phyloP scores from a whole-genome alignment of 805 yeast genomes.

The Lachancea meyersii region DNA sequence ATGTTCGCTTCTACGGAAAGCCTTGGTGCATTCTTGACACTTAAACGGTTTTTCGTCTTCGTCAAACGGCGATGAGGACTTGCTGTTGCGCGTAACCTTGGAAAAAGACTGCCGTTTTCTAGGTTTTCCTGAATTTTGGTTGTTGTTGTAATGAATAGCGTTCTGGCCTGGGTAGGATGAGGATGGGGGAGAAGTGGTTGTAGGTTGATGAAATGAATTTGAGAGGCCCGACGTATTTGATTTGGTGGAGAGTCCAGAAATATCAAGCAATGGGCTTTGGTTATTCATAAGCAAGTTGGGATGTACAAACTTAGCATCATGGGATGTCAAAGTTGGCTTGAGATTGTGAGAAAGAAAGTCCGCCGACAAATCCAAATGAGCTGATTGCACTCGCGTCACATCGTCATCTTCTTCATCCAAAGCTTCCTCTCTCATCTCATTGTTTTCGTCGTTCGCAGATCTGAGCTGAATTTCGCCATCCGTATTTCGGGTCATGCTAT shows the following conservation, averaged over 20 bases:
- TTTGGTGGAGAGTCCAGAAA: neutral
- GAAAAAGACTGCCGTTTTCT: slow-evolving; percentile 9
- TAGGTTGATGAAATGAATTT: slow-evolving; percentile 1
- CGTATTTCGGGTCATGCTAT: neutral
- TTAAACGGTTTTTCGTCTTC: slow-evolving; percentile 34
- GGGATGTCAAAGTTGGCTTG: neutral
- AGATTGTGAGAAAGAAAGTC: slow-evolving; percentile 1
- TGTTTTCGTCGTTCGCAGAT: neutral
- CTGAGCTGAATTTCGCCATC: neutral
- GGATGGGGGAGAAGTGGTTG: slow-evolving; percentile 5
- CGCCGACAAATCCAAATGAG: neutral
- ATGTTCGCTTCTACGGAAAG: slow-evolving; percentile 59
- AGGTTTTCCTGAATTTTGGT: neutral
- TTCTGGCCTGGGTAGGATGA: slow-evolving; percentile 4
- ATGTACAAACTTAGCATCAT: slow-evolving; percentile 1
- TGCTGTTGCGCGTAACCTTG: slow-evolving; percentile 6
- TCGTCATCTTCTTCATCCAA: neutral
- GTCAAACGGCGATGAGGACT: slow-evolving; percentile 14
- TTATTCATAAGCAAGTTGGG: slow-evolving; percentile 4
- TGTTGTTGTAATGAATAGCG: neutral
- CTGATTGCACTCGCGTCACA: neutral
- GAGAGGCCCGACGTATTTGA: neutral
- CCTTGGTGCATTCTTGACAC: slow-evolving; percentile 36
- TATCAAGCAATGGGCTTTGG: neutral
- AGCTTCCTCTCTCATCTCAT: neutral